Conservation (phyloP, 495 filamentous ascomycete species). For the Hyaloscypha variabilis region DNA sequence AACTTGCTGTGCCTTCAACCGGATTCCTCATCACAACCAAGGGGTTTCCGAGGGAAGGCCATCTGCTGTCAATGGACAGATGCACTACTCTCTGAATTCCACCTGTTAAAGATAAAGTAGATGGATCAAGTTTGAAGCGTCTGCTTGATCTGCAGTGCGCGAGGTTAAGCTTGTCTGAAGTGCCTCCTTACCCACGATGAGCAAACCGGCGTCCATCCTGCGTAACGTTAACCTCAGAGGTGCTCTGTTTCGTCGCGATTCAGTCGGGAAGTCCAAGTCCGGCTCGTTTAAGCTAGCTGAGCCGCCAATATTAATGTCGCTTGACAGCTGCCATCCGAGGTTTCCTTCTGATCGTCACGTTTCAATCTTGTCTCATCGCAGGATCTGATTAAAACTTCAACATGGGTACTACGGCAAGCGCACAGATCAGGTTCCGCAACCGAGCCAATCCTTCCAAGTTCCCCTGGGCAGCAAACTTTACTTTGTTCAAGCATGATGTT, state of each 20-base stretch:
- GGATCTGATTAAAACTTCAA: not conserved
- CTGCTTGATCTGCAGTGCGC: not conserved
- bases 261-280: not conserved
- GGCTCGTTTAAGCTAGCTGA: not conserved
- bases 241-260: not conserved
- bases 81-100: not conserved
- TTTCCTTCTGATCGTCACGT: constrained; percentile 5
- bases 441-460: not conserved
- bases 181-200: not conserved
- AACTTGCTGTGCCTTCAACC: not conserved
- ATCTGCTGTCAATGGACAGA: not conserved
- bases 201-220: not conserved
- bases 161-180: not conserved
- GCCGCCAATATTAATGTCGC: not conserved
- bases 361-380: constrained; percentile 4
- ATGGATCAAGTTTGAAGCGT: not conserved
- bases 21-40: not conserved
- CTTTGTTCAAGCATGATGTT: not conserved
- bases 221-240: not conserved
- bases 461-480: not conserved
- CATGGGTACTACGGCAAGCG: not conserved
- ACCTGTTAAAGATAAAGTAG: not conserved
- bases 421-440: not conserved
- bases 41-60: too few relatives aligned
- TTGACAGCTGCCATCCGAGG: constrained; percentile 9